Evolutionary conservation across 352 stramenopile species (phyloP).

Genomic region (Elongisporangium undulatum): DNA sequence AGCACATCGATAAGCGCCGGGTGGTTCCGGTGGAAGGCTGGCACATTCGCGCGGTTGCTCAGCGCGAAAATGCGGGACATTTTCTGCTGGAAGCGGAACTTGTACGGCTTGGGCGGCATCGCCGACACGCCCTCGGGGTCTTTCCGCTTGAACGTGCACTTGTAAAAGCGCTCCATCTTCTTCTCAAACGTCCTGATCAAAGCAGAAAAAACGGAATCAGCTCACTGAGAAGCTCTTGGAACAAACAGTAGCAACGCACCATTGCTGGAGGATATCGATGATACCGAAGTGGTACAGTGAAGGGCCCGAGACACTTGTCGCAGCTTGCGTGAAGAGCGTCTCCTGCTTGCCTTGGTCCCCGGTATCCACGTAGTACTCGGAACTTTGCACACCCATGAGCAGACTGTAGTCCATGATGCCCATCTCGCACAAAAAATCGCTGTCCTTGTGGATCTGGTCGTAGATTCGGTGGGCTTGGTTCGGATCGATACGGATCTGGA

Average conservation of each 20-base stretch:
- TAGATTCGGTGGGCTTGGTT: slow-evolving; percentile 79
- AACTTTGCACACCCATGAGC: slow-evolving; percentile 89
- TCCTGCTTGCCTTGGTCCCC: slow-evolving; percentile 55
- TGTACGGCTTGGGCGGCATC: slow-evolving; percentile 87
- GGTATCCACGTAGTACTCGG: slow-evolving; percentile 85
- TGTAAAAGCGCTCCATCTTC: slow-evolving; percentile 90
- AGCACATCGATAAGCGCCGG: slow-evolving; percentile 78
- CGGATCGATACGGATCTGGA: slow-evolving; percentile 73
- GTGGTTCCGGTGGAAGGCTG: slow-evolving; percentile 69
- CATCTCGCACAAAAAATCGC: slow-evolving; percentile 83
- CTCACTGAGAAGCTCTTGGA: slow-evolving; percentile 1
- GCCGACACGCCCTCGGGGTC: slow-evolving; percentile 84
- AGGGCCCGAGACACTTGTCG: slow-evolving; percentile 82
- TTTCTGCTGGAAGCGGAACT: slow-evolving; percentile 90
- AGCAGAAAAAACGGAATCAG: slow-evolving; percentile 3
- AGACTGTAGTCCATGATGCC: slow-evolving; percentile 93
- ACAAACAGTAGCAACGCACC: slow-evolving; percentile 30
- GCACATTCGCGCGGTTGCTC: slow-evolving; percentile 51
- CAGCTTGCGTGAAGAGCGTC: slow-evolving; percentile 73
- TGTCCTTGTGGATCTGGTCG: slow-evolving; percentile 86
- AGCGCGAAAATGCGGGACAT: slow-evolving; percentile 88
- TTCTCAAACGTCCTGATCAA: slow-evolving; percentile 81
- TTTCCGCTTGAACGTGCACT: slow-evolving; percentile 85
- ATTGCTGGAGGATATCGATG: slow-evolving; percentile 91
- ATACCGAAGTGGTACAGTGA: slow-evolving; percentile 91